Base-by-base conservation (phyloP, 2,329 filamentous ascomycete species). In the Didymella keratinophila region DNA sequence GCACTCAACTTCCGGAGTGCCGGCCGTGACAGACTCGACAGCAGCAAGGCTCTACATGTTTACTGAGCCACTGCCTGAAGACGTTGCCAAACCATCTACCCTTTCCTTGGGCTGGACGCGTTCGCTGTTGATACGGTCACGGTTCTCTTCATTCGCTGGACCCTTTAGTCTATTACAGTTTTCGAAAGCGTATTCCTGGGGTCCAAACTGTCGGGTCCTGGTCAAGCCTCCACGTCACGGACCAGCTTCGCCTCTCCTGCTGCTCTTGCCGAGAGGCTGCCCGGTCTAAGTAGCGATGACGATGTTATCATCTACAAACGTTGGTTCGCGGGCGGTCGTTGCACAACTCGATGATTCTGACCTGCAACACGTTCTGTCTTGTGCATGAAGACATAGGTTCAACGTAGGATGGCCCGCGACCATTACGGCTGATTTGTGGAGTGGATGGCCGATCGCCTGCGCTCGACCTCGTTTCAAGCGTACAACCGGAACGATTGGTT, bases 141-240 rank as follows among this genome's bases (percentile, higher is more conserved):
- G 23, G 14, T 18, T 14, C 5, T 41, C 25, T 27, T 20, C 20
- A 42, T 47, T 54, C 43, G 51, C 43, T 47, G 20, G 32, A 8
- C n/a, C 12, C 27, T 12, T 47, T 25, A 34, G 25, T 34, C 25
- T 36, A 37, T 39, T 18, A 32, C 43, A 16, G 37, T n/a, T 25
- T 32, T 12, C 23, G 28, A 44, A 30, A 52, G 43, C n/a, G 43
- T 52, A 50, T 58, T 23, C 39, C 42, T 14, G 11, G 45, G 41
- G 27, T 36, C 56, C 56, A 51, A 43, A 45, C 56, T 54, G 45
- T 54, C 56, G 56, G 56, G 46, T 50, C 46, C 16, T 18, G n/a
- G 5, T 42, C 50, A 58, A 58, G 50, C 56, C 56, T 46, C 56
- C 43, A 49, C 46, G 50, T 50, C 56, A 54, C 28, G 56, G 23